Conservation (phyloP, 208 protist species). For the Leishmania arabica region DNA sequence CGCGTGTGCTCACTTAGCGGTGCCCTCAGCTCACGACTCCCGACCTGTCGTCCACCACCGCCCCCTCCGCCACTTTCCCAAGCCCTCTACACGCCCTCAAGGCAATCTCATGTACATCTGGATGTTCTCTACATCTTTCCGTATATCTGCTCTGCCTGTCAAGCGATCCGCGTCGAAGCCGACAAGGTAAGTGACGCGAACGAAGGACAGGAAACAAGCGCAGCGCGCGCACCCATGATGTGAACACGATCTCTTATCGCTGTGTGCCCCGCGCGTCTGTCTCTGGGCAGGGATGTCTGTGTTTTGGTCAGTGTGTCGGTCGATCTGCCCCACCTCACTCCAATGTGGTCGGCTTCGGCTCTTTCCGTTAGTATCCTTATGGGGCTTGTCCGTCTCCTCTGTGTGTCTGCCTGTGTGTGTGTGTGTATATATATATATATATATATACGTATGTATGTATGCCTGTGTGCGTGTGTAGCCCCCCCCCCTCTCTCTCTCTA, state of each 20-base stretch:
- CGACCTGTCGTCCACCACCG: background rate
- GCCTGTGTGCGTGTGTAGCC: constrained; percentile 8
- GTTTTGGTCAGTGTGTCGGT: background rate
- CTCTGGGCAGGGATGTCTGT: background rate
- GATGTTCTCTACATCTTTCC: too few species aligned
- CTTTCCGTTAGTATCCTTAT: background rate
- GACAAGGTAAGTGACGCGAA: background rate
- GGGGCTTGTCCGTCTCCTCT: background rate
- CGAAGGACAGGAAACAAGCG: background rate
- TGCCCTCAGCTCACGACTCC: background rate
- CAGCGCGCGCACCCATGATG: background rate
- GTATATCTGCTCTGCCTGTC: too few species aligned
- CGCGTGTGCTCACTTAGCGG: background rate
- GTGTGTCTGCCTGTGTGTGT: background rate
- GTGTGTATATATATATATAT: too few species aligned
- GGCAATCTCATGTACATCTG: too few species aligned
- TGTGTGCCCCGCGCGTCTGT: background rate
- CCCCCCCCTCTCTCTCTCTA: background rate
- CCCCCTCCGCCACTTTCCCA: background rate
- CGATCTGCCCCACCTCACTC: too few species aligned
- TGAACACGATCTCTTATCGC: background rate
- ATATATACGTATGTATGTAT: too few species aligned
- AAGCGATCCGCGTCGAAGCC: background rate
- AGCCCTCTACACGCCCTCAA: background rate
- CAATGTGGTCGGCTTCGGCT: background rate